Percentiles rank a stretch among this genome's conserved stretches.
These are phyloP conservation scores for Kluyveromyces starmeri DNA, from an alignment of 805 yeast genomes.

Conservation along the genomic window DNA sequence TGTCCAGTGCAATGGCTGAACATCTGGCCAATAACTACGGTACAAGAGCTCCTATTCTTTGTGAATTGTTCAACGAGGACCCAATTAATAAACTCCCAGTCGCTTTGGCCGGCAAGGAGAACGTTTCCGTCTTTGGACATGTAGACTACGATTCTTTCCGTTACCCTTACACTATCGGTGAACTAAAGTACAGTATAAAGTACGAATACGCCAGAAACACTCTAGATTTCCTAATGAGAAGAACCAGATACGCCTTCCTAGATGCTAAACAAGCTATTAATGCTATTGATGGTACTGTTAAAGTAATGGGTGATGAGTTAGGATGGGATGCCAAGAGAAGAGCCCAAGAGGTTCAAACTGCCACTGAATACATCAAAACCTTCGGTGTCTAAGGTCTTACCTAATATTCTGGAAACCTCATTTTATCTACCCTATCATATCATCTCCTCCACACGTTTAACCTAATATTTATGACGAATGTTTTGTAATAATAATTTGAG, in stretches of 20 bases:
- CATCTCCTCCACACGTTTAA: too few species aligned
- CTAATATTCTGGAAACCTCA: too few species aligned
- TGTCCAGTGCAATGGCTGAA: slow-evolving; percentile 66
- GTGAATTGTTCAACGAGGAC: slow-evolving; percentile 44
- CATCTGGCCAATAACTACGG: slow-evolving; percentile 87
- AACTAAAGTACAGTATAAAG: slow-evolving; percentile 68
- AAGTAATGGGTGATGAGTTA: slow-evolving; percentile 72
- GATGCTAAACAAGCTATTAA: slow-evolving; percentile 75
- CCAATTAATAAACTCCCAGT: slow-evolving; percentile 55
- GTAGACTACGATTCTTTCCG: slow-evolving; percentile 37
- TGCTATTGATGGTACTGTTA: slow-evolving; percentile 78
- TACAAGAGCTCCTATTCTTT: slow-evolving; percentile 72
- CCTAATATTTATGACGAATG: too few species aligned
- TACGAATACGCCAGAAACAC: slow-evolving; percentile 87
- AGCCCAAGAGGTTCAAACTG: slow-evolving; percentile 39
- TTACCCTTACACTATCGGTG: slow-evolving; percentile 87
- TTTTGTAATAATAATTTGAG: too few species aligned
- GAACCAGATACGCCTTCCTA: slow-evolving; percentile 87
- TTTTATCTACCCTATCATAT: too few species aligned
- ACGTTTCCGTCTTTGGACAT: slow-evolving; percentile 14
- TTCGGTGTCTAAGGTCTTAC: slow-evolving; percentile 50
- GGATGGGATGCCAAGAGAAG: slow-evolving; percentile 61
- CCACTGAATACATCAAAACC: slow-evolving; percentile 50
- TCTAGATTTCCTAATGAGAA: slow-evolving; percentile 82
- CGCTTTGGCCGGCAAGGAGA: slow-evolving; percentile 42